These are phyloP conservation scores for Phytopythium mirpurense DNA, from an alignment of 352 stramenopile genomes.

Conservation along the genomic window DNA sequence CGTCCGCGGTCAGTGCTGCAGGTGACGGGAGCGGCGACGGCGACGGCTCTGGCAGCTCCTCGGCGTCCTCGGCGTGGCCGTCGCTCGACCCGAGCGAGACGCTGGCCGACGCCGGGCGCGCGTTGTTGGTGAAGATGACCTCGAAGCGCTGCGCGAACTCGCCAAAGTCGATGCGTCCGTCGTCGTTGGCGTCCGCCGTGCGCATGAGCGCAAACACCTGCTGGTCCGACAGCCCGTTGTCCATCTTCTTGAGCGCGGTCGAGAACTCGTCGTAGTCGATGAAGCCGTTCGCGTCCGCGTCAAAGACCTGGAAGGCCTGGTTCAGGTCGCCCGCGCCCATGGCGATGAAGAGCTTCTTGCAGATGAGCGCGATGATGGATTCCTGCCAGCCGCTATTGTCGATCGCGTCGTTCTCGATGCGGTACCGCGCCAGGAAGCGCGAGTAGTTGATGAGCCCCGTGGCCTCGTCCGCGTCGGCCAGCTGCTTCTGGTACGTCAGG, in stretches of 20 bases:
- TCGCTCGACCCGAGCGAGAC: slow-evolving; percentile 6
- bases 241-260: slow-evolving; percentile 86
- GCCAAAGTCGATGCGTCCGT: slow-evolving; percentile 88
- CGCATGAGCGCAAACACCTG: slow-evolving; percentile 93
- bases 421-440: slow-evolving; percentile 90
- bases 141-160: slow-evolving; percentile 91
- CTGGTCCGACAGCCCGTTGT: slow-evolving; percentile 88
- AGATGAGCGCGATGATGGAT: slow-evolving; percentile 88
- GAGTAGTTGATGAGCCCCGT: slow-evolving; percentile 90
- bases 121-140: slow-evolving; percentile 83
- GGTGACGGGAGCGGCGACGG: slow-evolving; percentile 1
- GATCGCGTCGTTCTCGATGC: slow-evolving; percentile 86
- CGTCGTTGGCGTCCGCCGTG: slow-evolving; percentile 89
- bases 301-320: slow-evolving; percentile 89
- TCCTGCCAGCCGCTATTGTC: slow-evolving; percentile 89
- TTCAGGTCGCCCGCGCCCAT: slow-evolving; percentile 89
- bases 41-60: slow-evolving; percentile 5
- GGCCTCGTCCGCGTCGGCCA: slow-evolving; percentile 82
- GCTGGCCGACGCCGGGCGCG: slow-evolving; percentile 3
- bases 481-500: slow-evolving; percentile 84
- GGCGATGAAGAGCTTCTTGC: slow-evolving; percentile 89
- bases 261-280: slow-evolving; percentile 95
- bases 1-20: not conserved
- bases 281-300: slow-evolving; percentile 84
- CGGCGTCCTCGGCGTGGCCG: slow-evolving; percentile 1